Base-by-base conservation (phyloP, 1,284 basidiomycete genomes). In the Malassezia sp. region DNA sequence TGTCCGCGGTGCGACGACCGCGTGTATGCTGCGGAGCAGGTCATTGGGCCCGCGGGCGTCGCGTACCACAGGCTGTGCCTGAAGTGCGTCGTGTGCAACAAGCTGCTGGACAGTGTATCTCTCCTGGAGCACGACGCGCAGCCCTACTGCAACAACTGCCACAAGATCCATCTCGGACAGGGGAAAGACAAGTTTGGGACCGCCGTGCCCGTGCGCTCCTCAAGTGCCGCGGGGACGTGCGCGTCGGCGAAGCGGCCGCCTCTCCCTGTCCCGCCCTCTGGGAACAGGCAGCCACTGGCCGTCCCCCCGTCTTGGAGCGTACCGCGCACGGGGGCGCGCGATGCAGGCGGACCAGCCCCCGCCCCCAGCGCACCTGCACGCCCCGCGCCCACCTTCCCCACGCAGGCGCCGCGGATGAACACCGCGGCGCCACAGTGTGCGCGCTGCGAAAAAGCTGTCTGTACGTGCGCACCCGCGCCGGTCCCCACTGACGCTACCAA, bases 51-150 rank as follows among this genome's bases (percentile, higher is more conserved):
- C 10, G 47, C 45, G n/a, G 53, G 56, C 3, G 59, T 55, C 33
- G 49, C 61, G 2, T 71, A 71, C 38, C 69, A 71, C 54, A 61
- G 59, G 47, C 57, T 55, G 22, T 71, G 69, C 45, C 52, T 71
- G 20, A 62, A 59, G 17, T 71, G 69, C 44, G 46, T 58, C 31
- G 56, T 60, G 17, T 71, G 69, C 59, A 54, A 56, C 43, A 63
- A 63, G 32, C 54, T 63, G 2, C 59, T 71, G 27, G 69, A 70
- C 36, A 62, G 61, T 6, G 61, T 63, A 11, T 54, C 65, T 6
- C 52, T 70, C 5, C 52, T 70, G 9, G 69, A 71, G 36, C 67
- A 70, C 34, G 65, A 70, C 36, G 57, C 59, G 38, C 52, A 70
- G 33, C 63, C 68, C 0, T 66, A 59, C 42, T 71, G 68, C 53